Evolutionary conservation across 495 filamentous ascomycete genomes (phyloP).

Genomic region (Aspergillus biplanus): DNA sequence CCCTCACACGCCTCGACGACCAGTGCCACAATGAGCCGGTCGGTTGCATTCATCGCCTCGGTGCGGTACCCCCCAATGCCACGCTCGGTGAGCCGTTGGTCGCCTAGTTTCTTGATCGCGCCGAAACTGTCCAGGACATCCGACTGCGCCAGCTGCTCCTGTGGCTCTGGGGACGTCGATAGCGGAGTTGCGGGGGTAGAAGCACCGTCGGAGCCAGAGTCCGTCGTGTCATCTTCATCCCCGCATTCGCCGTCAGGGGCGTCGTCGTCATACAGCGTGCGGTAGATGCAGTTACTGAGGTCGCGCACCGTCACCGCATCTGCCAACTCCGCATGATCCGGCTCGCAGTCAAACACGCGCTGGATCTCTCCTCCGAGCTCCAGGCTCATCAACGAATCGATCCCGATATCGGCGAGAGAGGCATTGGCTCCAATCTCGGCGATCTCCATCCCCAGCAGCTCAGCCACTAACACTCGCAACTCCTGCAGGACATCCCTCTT

Average conservation of each 20-base stretch:
- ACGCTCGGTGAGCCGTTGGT: conserved; percentile 38
- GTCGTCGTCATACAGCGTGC: neutral
- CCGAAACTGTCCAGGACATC: conserved; percentile 25
- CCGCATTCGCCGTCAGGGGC: neutral
- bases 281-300: neutral
- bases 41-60: conserved; percentile 23
- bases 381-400: conserved; percentile 58
- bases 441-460: conserved; percentile 44
- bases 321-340: conserved; percentile 29
- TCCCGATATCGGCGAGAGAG: conserved; percentile 51
- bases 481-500: conserved; percentile 6
- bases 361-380: conserved; percentile 56
- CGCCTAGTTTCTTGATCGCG: conserved; percentile 24
- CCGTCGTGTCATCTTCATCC: neutral
- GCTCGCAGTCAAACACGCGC: conserved; percentile 35
- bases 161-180: neutral
- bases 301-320: conserved; percentile 26
- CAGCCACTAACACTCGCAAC: neutral
- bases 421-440: conserved; percentile 39
- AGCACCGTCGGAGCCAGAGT: neutral
- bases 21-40: conserved; percentile 38
- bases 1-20: conserved; percentile 48
- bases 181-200: neutral
- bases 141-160: neutral
- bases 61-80: conserved; percentile 28